Conservation (phyloP, 2,329 filamentous ascomycete genomes). For the Polytolypa hystricis region DNA sequence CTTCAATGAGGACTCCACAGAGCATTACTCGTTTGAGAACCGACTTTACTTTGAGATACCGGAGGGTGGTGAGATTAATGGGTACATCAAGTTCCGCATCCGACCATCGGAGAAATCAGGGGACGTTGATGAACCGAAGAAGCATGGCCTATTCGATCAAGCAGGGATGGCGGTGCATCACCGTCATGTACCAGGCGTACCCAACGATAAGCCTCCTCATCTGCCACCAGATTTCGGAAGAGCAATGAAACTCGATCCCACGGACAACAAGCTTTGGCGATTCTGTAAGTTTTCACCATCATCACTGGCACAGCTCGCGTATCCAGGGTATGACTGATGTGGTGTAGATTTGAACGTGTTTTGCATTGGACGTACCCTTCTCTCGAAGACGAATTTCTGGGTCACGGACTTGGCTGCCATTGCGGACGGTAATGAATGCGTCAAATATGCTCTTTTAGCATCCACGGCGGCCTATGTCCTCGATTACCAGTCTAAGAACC, state of each 20-base stretch:
- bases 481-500: constrained; percentile 6
- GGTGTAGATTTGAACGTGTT: constrained; percentile 6
- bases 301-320: constrained; percentile 1
- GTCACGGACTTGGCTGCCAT: constrained; percentile 7
- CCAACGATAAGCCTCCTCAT: too few relatives aligned
- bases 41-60: too few relatives aligned
- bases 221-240: too few relatives aligned
- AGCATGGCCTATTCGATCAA: too few relatives aligned
- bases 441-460: constrained; percentile 9
- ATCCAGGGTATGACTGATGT: background rate
- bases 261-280: too few relatives aligned
- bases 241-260: too few relatives aligned
- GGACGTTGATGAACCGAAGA: constrained; percentile 3
- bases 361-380: constrained; percentile 9
- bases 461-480: constrained; percentile 8
- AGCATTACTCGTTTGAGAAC: too few relatives aligned
- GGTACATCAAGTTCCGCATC: constrained; percentile 8
- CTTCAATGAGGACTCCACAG: too few relatives aligned
- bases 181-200: too few relatives aligned
- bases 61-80: constrained; percentile 4
- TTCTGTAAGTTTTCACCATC: too few relatives aligned
- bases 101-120: background rate
- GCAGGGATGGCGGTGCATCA: too few relatives aligned
- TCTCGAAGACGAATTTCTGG: constrained; percentile 9
- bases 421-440: constrained; percentile 2